phyloP scores from a whole-genome alignment of 306 rosid genomes.

The Castanopsis chinensis region DNA sequence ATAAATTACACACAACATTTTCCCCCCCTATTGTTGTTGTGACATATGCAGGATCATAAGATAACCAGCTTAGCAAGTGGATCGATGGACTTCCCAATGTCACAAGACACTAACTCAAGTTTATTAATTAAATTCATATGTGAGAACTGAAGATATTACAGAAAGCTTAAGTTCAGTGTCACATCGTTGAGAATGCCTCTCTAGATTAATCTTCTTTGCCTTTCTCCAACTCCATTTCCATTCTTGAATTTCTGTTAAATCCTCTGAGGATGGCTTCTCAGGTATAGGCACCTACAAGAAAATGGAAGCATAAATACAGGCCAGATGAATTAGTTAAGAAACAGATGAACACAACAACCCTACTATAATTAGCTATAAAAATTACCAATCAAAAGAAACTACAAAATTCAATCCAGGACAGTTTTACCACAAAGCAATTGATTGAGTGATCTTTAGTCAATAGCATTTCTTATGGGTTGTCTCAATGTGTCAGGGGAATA shows the following conservation, averaged over 20 bases:
- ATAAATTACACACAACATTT: not conserved
- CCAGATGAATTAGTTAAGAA: constrained; percentile 1
- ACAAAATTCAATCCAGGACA: not conserved
- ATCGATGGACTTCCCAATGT: constrained; percentile 1
- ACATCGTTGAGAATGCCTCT: constrained; percentile 84
- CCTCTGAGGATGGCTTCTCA: constrained; percentile 61
- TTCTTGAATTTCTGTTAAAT: constrained; percentile 63
- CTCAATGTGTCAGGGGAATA: not conserved
- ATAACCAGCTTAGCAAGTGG: not conserved
- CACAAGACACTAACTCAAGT: not conserved
- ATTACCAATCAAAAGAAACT: not conserved
- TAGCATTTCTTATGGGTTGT: not conserved
- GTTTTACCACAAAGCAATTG: not conserved
- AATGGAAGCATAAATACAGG: constrained; percentile 17
- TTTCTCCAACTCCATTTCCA: constrained; percentile 74
- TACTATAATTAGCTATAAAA: not conserved
- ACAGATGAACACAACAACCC: not conserved
- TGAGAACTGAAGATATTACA: constrained; percentile 47
- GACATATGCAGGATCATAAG: constrained; percentile 7
- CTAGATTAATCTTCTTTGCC: constrained; percentile 77
- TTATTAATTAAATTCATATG: not conserved
- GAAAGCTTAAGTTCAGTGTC: constrained; percentile 86
- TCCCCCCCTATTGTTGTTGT: not conserved
- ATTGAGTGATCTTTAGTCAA: not conserved
- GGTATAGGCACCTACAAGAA: constrained; percentile 69